Evolutionary conservation across 164 flowering plant species (phyloP), one percentile per base, ranked within the genome.

Genomic region (Magnolia sinica): DNA sequence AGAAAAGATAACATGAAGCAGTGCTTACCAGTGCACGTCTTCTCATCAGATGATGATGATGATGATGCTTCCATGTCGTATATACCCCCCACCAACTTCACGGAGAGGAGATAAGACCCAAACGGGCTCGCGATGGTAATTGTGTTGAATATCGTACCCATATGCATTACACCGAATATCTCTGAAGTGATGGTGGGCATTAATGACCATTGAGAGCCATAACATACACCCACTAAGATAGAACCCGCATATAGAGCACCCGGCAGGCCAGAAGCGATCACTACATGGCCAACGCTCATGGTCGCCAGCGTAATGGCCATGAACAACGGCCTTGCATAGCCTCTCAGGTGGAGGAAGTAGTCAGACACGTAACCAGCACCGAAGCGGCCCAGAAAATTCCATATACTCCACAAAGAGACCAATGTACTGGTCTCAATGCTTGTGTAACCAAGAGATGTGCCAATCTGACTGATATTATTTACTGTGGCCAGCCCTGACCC

Each of bases 321-420:
- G 76, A 91, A 83, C 52, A 90, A 64, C 22, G 97, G 98, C 84
- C 99, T 87, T 31, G 90, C 78, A 87, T 88, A 91, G 18, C 97
- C 97, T 23, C 76, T 78, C 69, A 27, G 76, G 81, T 85, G 97
- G 19, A 96, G 84, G 73, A 94, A 80, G 70, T 85, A 76, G 78
- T 96, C 98, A 13, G 99, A 96, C 18, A 91, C 78, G 74, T 82
- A 94, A 6, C 98, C 99, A 13, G 89, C 99, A 50, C 98, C 97
- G 78, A 96, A 92, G 19, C 99, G 92, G 52, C 99, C 99, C 18
- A 92, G 87, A 76, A 94, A 96, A 72, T 96, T 96, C 99, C 98
- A 93, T 80, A 96, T 96, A 75, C 98, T 91, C 95, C 94, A 92
- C 27, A 94, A 76, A 9, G 99, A 92, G 65, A 96, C 95, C 75